phyloP scores from a whole-genome alignment of 176 grass and related monocot genomes.

The Triticum aestivum region IWGSC_CS_RefSeq_v2.1 NC_057807.1:530474716-530475215 shows the following conservation, averaged over 20 bases:
- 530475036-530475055: too few relatives aligned
- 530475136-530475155: slow-evolving; percentile 88
- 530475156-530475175: slow-evolving; percentile 76
- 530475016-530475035: too few relatives aligned
- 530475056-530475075: too few relatives aligned
- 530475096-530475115: slow-evolving; percentile 20
- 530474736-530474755: slow-evolving; percentile 56
- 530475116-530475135: slow-evolving; percentile 63
- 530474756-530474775: slow-evolving; percentile 46
- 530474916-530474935: slow-evolving; percentile 8
- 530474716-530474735: slow-evolving; percentile 42
- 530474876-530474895: slow-evolving; percentile 21
- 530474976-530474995: not conserved
- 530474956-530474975: not conserved
- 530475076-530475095: not conserved
- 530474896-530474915: slow-evolving; percentile 24
- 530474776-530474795: slow-evolving; percentile 31
- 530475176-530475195: slow-evolving; percentile 63
- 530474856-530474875: slow-evolving; percentile 6
- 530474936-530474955: slow-evolving; percentile 39
- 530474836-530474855: not conserved
- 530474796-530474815: slow-evolving; percentile 20
- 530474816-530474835: slow-evolving; percentile 9
- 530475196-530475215: slow-evolving; percentile 88
- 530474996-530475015: too few relatives aligned